Conservation (phyloP, 257 asterid genomes). For the Solanum okadae region DNA sequence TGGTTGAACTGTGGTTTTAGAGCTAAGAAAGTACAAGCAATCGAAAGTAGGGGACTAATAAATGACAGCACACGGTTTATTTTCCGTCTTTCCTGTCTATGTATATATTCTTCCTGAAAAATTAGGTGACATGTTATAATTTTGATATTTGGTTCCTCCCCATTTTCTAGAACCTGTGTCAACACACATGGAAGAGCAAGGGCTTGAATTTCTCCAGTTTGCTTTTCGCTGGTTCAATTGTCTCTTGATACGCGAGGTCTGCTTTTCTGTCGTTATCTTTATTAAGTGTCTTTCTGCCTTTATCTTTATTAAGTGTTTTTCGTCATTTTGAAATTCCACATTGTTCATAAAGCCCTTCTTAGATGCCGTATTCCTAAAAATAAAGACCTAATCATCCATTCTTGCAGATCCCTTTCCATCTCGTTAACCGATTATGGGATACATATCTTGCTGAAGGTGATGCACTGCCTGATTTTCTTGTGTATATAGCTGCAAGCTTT, state of each 20-base stretch:
- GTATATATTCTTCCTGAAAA: background rate
- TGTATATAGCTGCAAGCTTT: constrained; percentile 92
- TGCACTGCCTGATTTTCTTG: constrained; percentile 86
- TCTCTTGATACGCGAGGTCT: constrained; percentile 92
- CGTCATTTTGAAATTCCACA: background rate
- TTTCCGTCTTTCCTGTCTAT: background rate
- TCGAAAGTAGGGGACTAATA: background rate
- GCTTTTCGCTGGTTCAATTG: constrained; percentile 99
- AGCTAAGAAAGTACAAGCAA: background rate
- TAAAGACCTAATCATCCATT: constrained; percentile 9
- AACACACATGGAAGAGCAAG: constrained; percentile 89
- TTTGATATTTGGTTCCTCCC: background rate
- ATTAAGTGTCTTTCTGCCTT: background rate
- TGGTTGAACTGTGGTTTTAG: background rate
- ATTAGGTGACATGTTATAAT: background rate
- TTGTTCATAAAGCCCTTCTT: background rate
- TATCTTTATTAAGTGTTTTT: background rate
- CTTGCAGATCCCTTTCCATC: constrained; percentile 72
- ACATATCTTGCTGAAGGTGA: constrained; percentile 99
- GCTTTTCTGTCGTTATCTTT: constrained; percentile 1
- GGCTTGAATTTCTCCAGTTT: constrained; percentile 97
- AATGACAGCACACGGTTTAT: background rate
- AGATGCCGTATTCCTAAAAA: background rate
- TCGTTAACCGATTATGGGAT: constrained; percentile 93
- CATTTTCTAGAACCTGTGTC: constrained; percentile 56